Evolutionary conservation across 2,329 filamentous ascomycete genomes (phyloP).

Genomic region (Hypoxylon sp.): DNA sequence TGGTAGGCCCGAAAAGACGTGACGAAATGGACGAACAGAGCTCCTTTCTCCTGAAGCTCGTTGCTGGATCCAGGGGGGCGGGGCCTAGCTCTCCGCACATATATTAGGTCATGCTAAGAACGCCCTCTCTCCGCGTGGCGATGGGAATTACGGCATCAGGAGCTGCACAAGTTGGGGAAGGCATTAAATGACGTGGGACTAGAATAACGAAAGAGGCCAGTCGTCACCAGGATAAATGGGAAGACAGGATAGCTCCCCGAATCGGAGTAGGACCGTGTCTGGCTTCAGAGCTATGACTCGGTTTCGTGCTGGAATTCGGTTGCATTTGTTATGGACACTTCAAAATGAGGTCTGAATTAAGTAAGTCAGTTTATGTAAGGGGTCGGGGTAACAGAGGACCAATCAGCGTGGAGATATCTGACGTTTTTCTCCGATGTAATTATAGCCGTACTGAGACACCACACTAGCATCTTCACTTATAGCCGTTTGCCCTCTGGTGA

Average conservation of each 20-base stretch:
- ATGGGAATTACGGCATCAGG: slow-evolving; percentile 24
- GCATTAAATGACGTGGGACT: slow-evolving; percentile 31
- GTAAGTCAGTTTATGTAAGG: slow-evolving; percentile 23
- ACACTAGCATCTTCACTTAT: no score
- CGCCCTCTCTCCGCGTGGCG: slow-evolving; percentile 32
- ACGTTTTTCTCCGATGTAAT: background rate
- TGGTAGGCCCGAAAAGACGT: slow-evolving; percentile 36
- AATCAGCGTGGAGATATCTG: background rate
- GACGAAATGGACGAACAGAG: slow-evolving; percentile 5
- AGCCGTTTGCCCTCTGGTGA: no score
- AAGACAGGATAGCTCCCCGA: slow-evolving; percentile 23
- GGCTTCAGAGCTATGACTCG: slow-evolving; percentile 19
- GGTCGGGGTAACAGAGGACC: background rate
- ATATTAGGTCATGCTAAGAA: slow-evolving; percentile 41
- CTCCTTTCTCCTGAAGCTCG: slow-evolving; percentile 26
- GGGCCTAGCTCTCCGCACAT: slow-evolving; percentile 47
- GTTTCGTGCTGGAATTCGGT: slow-evolving; percentile 15
- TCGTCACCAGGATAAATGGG: slow-evolving; percentile 36
- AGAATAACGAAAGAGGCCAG: slow-evolving; percentile 13
- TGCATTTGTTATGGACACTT: slow-evolving; percentile 5
- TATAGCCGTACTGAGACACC: background rate
- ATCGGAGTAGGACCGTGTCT: slow-evolving; percentile 28
- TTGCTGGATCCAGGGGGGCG: slow-evolving; percentile 47
- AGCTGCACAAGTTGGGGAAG: slow-evolving; percentile 18
- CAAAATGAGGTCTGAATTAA: slow-evolving; percentile 11